Conservation (phyloP, 2,329 filamentous ascomycete species). For the Fusarium heterosporum region DNA sequence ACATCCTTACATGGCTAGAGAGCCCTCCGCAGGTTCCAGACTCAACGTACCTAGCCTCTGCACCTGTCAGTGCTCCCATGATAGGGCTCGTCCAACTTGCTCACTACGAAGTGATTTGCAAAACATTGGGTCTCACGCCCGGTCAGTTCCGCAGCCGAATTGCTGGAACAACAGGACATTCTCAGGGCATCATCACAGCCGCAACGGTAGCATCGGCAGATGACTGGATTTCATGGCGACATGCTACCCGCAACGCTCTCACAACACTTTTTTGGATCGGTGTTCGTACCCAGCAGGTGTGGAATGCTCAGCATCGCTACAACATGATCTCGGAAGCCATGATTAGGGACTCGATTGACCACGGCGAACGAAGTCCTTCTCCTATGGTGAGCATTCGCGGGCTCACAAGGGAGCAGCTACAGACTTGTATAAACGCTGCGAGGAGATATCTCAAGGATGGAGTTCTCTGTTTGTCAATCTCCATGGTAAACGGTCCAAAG, state of each 20-base stretch:
- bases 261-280: conserved; percentile 24
- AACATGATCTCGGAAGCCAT: conserved; percentile 16
- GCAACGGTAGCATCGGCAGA: conserved; percentile 1
- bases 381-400: conserved; percentile 23
- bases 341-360: conserved; percentile 14
- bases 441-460: conserved; percentile 15
- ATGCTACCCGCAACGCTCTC: conserved; percentile 8
- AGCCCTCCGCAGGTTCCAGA: neutral
- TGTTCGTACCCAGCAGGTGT: conserved; percentile 14
- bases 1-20: conserved; percentile 4
- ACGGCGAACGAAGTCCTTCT: conserved; percentile 13
- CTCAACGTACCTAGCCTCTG: conserved; percentile 8
- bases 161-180: conserved; percentile 21
- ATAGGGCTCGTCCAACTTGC: conserved; percentile 20
- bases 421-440: conserved; percentile 10
- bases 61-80: conserved; percentile 11
- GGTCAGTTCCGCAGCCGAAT: conserved; percentile 16
- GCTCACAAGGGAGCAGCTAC: conserved; percentile 2
- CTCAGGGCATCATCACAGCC: conserved; percentile 21
- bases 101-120: conserved; percentile 21
- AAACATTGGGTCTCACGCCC: conserved; percentile 10
- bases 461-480: neutral
- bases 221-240: conserved; percentile 18
- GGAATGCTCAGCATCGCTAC: conserved; percentile 1
- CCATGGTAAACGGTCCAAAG: conserved; percentile 11